Conservation (phyloP, 495 filamentous ascomycete species). For the Neohortaea acidophila region DNA sequence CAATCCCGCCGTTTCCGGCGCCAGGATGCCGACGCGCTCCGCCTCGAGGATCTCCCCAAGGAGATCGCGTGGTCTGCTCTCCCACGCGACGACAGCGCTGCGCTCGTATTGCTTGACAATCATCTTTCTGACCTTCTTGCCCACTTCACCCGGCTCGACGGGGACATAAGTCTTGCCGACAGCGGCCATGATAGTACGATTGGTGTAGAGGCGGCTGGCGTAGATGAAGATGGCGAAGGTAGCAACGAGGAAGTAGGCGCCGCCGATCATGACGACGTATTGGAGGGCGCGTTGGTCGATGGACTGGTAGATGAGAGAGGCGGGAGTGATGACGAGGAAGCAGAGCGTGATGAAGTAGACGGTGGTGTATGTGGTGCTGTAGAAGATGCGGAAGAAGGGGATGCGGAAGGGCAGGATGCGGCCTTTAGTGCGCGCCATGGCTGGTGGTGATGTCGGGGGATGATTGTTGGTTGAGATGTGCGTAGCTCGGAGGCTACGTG, state of each 20-base stretch:
- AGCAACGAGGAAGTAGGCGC: conserved; percentile 61
- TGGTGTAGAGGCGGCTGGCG: conserved; percentile 73
- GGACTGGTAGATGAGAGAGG: conserved; percentile 57
- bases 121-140: conserved; percentile 54
- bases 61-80: conserved; percentile 50
- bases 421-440: conserved; percentile 3
- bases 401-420: conserved; percentile 29
- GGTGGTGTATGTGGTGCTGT: conserved; percentile 63
- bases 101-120: conserved; percentile 53
- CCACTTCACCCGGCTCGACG: conserved; percentile 62
- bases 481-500: no score
- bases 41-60: conserved; percentile 16
- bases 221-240: conserved; percentile 63
- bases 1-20: not conserved
- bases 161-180: conserved; percentile 80
- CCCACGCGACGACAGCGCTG: conserved; percentile 70
- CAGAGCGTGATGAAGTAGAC: conserved; percentile 56
- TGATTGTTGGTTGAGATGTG: no score
- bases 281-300: conserved; percentile 30
- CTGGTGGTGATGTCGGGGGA: not conserved
- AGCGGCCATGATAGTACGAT: conserved; percentile 54
- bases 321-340: conserved; percentile 67
- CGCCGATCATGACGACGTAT: conserved; percentile 73
- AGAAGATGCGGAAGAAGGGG: conserved; percentile 60
- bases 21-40: conserved; percentile 5